Percentiles rank a stretch among this genome's conserved stretches.
phyloP scores from a whole-genome alignment of 495 filamentous ascomycete genomes.

The Tuber umbilicatum region DNA sequence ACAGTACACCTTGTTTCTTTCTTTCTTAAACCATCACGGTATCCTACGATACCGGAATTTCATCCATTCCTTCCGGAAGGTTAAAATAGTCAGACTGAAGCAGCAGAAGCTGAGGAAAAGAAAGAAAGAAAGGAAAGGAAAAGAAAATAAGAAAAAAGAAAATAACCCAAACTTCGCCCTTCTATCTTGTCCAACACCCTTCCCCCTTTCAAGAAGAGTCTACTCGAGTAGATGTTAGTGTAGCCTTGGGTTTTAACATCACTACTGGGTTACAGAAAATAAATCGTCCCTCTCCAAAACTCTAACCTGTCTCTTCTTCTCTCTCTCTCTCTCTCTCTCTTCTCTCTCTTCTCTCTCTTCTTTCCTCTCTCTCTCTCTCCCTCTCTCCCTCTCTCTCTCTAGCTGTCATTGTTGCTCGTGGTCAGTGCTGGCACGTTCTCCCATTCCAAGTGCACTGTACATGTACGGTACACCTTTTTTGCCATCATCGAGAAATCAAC shows the following conservation, averaged over 20 bases:
- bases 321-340: slow-evolving; percentile 1
- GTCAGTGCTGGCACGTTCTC: slow-evolving; percentile 15
- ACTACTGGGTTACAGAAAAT: slow-evolving; percentile 12
- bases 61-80: background rate
- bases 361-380: slow-evolving; percentile 5
- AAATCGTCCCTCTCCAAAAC: background rate
- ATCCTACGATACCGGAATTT: background rate
- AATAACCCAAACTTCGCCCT: slow-evolving; percentile 1
- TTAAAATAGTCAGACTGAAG: background rate
- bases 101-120: slow-evolving; percentile 3
- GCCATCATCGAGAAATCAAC: slow-evolving; percentile 27
- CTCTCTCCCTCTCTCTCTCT: background rate
- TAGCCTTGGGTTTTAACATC: slow-evolving; percentile 1
- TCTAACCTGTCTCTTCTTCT: background rate
- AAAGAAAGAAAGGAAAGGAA: background rate
- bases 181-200: background rate
- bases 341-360: too few species aligned
- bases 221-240: background rate
- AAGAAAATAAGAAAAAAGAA: background rate
- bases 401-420: slow-evolving; percentile 9
- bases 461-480: slow-evolving; percentile 13
- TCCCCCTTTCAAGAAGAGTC: slow-evolving; percentile 2
- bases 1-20: background rate
- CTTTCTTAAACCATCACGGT: background rate
- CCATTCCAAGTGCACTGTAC: slow-evolving; percentile 23